A percentile compares a stretch with the other conserved stretches of the same genome.
phyloP scores from a whole-genome alignment of 2,329 filamentous ascomycete genomes.

The Pseudopithomyces maydicus region DNA sequence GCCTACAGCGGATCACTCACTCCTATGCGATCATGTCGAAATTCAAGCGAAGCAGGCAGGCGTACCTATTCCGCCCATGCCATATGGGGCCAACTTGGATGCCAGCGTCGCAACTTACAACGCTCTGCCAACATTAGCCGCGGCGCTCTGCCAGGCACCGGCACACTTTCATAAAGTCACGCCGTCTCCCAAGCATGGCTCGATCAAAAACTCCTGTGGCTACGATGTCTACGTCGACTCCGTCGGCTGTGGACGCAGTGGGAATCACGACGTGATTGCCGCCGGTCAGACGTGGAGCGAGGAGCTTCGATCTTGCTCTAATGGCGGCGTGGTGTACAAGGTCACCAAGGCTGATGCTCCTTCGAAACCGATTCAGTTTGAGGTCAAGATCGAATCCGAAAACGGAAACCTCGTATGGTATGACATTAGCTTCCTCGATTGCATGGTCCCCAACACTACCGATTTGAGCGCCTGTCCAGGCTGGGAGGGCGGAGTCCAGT shows the following conservation, averaged over 20 bases:
- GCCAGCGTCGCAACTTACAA: slow-evolving; percentile 1
- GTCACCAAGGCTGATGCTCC: neutral
- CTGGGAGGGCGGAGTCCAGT: slow-evolving; percentile 12
- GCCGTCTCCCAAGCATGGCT: slow-evolving; percentile 9
- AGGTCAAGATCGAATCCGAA: neutral
- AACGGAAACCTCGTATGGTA: neutral
- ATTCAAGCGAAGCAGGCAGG: neutral
- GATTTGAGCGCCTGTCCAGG: slow-evolving; percentile 11
- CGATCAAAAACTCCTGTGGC: slow-evolving; percentile 23
- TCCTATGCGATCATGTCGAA: neutral
- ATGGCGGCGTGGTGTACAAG: slow-evolving; percentile 5
- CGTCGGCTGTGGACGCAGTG: slow-evolving; percentile 7
- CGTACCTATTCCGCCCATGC: neutral
- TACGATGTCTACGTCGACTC: slow-evolving; percentile 24
- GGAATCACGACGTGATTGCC: slow-evolving; percentile 1
- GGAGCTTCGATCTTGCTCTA: slow-evolving; percentile 6
- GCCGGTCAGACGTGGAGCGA: slow-evolving; percentile 10
- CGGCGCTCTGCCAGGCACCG: neutral
- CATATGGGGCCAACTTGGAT: neutral
- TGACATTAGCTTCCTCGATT: slow-evolving; percentile 14
- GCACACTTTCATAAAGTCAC: slow-evolving; percentile 10
- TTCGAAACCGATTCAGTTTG: slow-evolving; percentile 5
- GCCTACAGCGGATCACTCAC: neutral
- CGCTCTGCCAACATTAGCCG: slow-evolving; percentile 1
- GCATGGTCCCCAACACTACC: slow-evolving; percentile 2